Percentiles rank a stretch among this genome's conserved stretches.
Evolutionary conservation across 805 yeast genomes (phyloP).

Genomic region (Candida railenensis): DNA sequence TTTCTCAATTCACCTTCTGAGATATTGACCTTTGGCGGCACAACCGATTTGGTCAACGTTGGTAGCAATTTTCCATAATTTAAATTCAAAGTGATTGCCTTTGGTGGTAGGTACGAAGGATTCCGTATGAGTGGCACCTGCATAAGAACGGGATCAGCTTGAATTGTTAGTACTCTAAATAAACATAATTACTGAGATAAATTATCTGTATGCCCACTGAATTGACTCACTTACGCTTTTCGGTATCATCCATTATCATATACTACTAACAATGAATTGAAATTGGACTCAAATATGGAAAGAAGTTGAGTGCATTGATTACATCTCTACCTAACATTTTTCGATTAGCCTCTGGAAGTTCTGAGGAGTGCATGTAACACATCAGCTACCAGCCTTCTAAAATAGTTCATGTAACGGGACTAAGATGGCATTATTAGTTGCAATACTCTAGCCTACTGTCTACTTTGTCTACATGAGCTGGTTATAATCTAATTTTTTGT

Average conservation of each 20-base stretch:
- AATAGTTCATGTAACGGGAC: too few relatives aligned
- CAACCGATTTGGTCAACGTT: constrained; percentile 27
- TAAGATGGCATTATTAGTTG: too few relatives aligned
- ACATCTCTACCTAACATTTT: too few relatives aligned
- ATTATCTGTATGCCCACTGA: background rate
- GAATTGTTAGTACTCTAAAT: background rate
- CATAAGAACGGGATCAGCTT: constrained; percentile 48
- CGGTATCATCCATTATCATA: constrained; percentile 19
- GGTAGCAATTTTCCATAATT: constrained; percentile 43
- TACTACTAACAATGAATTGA: background rate
- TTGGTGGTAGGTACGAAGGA: constrained; percentile 53
- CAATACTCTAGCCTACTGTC: too few relatives aligned
- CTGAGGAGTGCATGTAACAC: too few relatives aligned
- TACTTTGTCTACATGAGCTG: too few relatives aligned
- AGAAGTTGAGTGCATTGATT: background rate
- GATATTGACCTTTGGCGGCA: constrained; percentile 37
- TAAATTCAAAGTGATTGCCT: constrained; percentile 51
- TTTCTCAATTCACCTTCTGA: constrained; percentile 21
- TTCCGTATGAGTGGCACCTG: constrained; percentile 57
- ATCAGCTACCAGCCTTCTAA: too few relatives aligned
- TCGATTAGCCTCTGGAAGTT: too few relatives aligned
- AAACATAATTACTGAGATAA: background rate
- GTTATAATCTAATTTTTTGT: background rate
- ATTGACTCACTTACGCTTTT: constrained; percentile 21
- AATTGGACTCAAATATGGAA: background rate